Conservation (phyloP, 1,284 basidiomycete species). For the Ganoderma lucidum region DNA sequence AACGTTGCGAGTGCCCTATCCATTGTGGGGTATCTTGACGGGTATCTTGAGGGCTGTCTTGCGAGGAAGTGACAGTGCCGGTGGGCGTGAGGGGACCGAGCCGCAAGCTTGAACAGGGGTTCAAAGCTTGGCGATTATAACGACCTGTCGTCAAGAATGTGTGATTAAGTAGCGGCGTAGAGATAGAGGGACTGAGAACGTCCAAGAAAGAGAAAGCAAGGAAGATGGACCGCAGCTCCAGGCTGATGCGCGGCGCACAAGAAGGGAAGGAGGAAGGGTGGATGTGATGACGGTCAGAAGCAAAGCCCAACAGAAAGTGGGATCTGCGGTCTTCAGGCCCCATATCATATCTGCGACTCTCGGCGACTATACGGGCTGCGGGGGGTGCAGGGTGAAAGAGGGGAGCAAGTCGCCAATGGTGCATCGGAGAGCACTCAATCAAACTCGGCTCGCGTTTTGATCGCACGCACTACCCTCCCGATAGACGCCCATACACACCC, state of each 20-base stretch:
- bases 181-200: neutral
- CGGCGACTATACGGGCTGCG: neutral
- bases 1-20: neutral
- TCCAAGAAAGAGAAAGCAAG: neutral
- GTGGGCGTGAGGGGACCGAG: neutral
- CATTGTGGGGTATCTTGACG: slow-evolving; percentile 12
- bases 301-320: neutral
- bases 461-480: neutral
- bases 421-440: neutral
- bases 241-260: neutral
- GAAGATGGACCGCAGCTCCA: neutral
- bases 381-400: too few species aligned
- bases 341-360: neutral
- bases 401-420: neutral
- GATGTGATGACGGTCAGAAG: slow-evolving; percentile 1
- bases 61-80: neutral
- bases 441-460: neutral
- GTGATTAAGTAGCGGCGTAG: neutral
- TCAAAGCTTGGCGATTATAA: slow-evolving; percentile 16
- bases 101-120: neutral
- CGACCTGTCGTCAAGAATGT: slow-evolving; percentile 27
- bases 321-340: neutral
- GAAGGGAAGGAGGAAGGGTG: neutral
- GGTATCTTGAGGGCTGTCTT: slow-evolving; percentile 21
- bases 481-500: neutral